Base-by-base conservation (phyloP, 345 rosid species). In the Eucalyptus curtisii region DNA sequence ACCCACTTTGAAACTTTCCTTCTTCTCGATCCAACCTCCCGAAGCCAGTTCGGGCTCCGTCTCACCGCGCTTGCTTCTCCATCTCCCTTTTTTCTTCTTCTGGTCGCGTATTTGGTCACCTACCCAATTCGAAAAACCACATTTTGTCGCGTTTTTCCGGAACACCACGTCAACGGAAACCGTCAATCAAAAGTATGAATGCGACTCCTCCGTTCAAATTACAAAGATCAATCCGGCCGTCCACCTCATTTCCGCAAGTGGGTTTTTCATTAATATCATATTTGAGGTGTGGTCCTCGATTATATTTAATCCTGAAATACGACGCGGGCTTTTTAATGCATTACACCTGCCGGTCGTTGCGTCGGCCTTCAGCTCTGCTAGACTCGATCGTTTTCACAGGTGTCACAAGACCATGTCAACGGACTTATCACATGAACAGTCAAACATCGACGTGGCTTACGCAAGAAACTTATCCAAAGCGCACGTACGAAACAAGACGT, bases 281-380 rank as follows among this genome's bases (percentile, higher is more conserved):
- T 1, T 37, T 71, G 45, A 0, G 82, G 45, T 3, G 82, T 71
- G 45, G 37, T 37, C 20, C 42, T 42, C 0, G 25, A 71, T 0
- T 6, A 19, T 71, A 19, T 37, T 5, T 17, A 71, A 37, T 37
- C 27, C 82, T 71, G 82, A 76, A 40, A 13, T 76, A 6, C 47
- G 0, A 37, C 0, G 14, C 24, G 84, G 47, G 2, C 47, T 1
- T 20, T 42, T 22, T 0, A 10, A 71, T 3, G 45, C 81, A 37
- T 71, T 37, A 71, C 81, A 37, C 30, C 9, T 0, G 84, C 84
- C 44, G 84, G 8, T 3, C 44, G 27, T 76, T 6, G 5, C 24
- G 47, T 40, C 30, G 84, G 24, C 47, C 47, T 20, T 11, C 82
- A 5, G 82, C 47, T 71, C 14, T 76, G 30, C 84, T 20, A 0